phyloP scores from a whole-genome alignment of 1,139 yeast genomes.

The Geotrichum bryndzae region DNA sequence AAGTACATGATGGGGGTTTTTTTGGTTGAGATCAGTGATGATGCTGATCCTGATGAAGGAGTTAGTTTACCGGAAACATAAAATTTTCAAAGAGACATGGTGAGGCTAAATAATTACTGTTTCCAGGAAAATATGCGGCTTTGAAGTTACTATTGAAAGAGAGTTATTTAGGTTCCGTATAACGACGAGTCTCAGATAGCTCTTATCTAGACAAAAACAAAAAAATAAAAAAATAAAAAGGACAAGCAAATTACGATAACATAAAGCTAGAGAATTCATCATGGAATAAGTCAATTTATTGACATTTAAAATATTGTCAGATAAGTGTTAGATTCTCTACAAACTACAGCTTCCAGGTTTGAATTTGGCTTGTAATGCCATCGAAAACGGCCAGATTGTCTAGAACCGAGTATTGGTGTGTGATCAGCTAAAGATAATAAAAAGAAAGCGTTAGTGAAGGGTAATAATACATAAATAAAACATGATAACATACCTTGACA shows the following conservation, averaged over 20 bases:
- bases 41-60: not conserved
- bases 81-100: not conserved
- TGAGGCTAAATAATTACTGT: not conserved
- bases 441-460: conserved; percentile 15
- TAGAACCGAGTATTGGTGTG: conserved; percentile 69
- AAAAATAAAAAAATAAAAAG: not conserved
- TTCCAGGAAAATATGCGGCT: not conserved
- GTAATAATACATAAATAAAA: not conserved
- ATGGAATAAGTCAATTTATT: too few relatives aligned
- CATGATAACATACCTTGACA: conserved; percentile 38
- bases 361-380: conserved; percentile 52
- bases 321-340: not conserved
- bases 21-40: not conserved
- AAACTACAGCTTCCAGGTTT: conserved; percentile 44
- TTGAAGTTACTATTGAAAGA: not conserved
- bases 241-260: not conserved
- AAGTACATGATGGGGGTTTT: not conserved
- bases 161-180: not conserved
- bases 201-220: not conserved
- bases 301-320: not conserved
- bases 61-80: not conserved
- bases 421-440: conserved; percentile 39
- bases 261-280: too few relatives aligned
- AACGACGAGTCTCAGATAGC: not conserved
- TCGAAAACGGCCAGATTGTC: conserved; percentile 63